A percentile compares a stretch with the other conserved stretches of the same genome.
Conservation (phyloP, 371 early-diverging fungal species). For the Mucor mucedo region DNA sequence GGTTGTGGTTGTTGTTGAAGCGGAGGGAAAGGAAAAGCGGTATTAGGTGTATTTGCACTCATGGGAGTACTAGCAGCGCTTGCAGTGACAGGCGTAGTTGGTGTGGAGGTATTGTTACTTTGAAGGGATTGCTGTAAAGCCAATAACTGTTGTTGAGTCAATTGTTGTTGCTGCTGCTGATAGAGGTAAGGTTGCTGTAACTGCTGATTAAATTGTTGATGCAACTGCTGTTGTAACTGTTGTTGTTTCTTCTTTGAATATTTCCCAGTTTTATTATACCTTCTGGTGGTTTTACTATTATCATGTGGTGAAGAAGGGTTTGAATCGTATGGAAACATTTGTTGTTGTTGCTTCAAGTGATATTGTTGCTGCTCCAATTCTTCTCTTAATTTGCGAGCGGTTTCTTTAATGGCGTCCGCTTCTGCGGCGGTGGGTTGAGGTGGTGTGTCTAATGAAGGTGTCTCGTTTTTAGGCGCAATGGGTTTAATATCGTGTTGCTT, state of each 20-base stretch:
- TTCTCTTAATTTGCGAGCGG: conserved; percentile 44
- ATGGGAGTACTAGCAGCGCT: conserved; percentile 9
- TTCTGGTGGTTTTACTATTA: conserved; percentile 57
- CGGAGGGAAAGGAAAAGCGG: conserved; percentile 9
- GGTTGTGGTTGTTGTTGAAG: not conserved
- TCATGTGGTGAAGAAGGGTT: conserved; percentile 13
- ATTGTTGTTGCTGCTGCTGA: conserved; percentile 34
- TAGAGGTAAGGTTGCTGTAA: conserved; percentile 31
- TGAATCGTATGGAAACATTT: conserved; percentile 12
- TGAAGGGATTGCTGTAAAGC: conserved; percentile 40
- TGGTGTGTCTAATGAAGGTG: conserved; percentile 35
- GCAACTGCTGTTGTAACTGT: conserved; percentile 28
- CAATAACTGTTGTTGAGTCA: conserved; percentile 40
- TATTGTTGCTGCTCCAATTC: conserved; percentile 41
- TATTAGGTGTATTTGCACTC: not conserved
- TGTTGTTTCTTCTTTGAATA: conserved; percentile 65
- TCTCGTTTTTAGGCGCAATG: conserved; percentile 39
- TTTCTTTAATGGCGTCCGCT: conserved; percentile 44
- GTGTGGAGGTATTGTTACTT: conserved; percentile 11
- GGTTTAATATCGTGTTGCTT: conserved; percentile 30
- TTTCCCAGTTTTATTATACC: conserved; percentile 69
- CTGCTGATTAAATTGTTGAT: conserved; percentile 29
- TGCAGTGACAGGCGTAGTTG: conserved; percentile 8
- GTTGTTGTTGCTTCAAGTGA: conserved; percentile 23
- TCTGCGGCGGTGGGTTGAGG: conserved; percentile 40